Evolutionary conservation across 1,284 basidiomycete species (phyloP), one percentile per base, ranked within the genome.

Genomic region (Cutaneotrichosporon cavernicola): DNA sequence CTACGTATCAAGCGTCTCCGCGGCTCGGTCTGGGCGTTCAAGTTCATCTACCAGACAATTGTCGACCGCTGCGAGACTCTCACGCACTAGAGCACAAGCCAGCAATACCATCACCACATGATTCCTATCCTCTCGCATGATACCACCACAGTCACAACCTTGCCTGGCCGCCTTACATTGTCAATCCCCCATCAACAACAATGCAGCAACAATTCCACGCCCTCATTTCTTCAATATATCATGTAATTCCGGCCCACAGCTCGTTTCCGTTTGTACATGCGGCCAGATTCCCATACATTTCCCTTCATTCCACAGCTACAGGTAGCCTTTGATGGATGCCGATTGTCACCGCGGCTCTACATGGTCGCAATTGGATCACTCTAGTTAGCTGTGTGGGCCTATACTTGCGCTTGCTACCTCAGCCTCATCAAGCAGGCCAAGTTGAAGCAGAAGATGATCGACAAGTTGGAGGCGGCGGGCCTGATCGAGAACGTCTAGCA

Each of bases 21-120:
- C 80, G 94, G 94, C n/a, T 90, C 91, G 74, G 83, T 95, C 71
- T 87, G 91, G 83, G 92, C 90, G 79, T 97, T 94, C 83, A 94
- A 94, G 82, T 94, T 90, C 79, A 84, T 97, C 79, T 96, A 97
- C 78, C 90, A 95, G 83, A 89, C 87, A 62, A 83, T 93, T 73
- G 85, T 91, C 84, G 86, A 90, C 91, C 75, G 73, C 31, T 72
- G 71, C 66, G 70, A 73, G 60, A 74, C 75, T 18, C 69, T 76
- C 60, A 76, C 75, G 2, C 75, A 76, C 57, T 76, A 56, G 36
- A 46, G 43, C 43, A 18, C 43, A n/a, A 46, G 43, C 1, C 43
- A n/a, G 43, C 43, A 46, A 46, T 53, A 30, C 16, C 30, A n/a
- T 30, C 6, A 30, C 13, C 49, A n/a, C 30, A n/a, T 31, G 13